phyloP scores from a whole-genome alignment of 2,329 filamentous ascomycete species.

The Trichoderma gracile region DNA sequence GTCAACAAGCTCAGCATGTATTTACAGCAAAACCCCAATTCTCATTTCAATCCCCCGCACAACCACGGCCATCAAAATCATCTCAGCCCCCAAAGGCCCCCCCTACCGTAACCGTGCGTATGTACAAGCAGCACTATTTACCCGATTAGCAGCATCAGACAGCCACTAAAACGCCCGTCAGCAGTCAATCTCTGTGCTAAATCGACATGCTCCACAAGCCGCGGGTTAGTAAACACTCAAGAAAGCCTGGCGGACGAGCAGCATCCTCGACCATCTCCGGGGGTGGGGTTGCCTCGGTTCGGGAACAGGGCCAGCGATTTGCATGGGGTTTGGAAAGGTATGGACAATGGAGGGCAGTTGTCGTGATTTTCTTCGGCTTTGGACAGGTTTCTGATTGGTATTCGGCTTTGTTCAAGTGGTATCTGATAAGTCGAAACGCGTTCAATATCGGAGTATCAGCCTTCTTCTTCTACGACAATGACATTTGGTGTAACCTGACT shows the following conservation, averaged over 20 bases:
- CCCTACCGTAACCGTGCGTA: too few relatives aligned
- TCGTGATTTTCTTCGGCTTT: not conserved
- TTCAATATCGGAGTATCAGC: not conserved
- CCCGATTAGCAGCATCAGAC: not conserved
- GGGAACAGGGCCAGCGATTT: not conserved
- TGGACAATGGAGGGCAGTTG: not conserved
- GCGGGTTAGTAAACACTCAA: not conserved
- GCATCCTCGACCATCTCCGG: not conserved
- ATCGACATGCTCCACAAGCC: too few relatives aligned
- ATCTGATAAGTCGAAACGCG: too few relatives aligned
- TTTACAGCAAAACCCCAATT: not conserved
- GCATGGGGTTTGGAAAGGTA: not conserved
- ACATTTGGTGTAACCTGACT: too few relatives aligned
- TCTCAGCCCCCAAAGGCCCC: not conserved
- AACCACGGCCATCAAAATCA: not conserved
- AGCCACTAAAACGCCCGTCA: constrained; percentile 5
- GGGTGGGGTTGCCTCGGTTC: constrained; percentile 21
- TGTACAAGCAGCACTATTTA: not conserved
- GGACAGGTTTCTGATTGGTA: not conserved
- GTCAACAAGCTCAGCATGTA: too few relatives aligned
- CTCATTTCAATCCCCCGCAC: not conserved
- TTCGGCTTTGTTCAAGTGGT: not conserved
- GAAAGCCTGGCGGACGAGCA: not conserved
- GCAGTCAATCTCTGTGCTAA: not conserved
- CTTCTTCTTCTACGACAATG: too few relatives aligned